phyloP scores from a whole-genome alignment of 176 grass and related monocot genomes.

The Triticum aestivum region DNA sequence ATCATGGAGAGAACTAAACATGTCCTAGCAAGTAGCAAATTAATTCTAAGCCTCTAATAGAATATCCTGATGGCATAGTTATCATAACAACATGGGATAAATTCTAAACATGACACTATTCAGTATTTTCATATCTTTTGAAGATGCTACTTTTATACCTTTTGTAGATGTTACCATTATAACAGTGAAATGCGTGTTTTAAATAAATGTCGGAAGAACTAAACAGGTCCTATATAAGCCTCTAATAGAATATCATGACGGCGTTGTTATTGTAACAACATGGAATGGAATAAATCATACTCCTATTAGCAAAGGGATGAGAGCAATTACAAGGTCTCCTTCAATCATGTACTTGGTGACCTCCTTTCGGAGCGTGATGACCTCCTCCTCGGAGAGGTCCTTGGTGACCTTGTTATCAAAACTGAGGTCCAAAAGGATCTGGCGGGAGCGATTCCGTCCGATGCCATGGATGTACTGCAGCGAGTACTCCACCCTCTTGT shows the following conservation, averaged over 20 bases:
- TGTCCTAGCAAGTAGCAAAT: no score
- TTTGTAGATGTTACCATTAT: not conserved
- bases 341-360: constrained; percentile 94
- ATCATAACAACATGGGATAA: not conserved
- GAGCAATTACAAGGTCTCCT: constrained; percentile 75
- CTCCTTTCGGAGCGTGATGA: constrained; percentile 83
- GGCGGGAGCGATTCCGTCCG: constrained; percentile 59
- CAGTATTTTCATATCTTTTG: constrained; percentile 4
- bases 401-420: constrained; percentile 82
- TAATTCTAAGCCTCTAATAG: not conserved
- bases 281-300: not conserved
- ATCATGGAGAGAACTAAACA: no score
- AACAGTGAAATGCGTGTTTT: not conserved
- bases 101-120: not conserved
- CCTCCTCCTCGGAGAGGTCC: constrained; percentile 83
- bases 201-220: not conserved
- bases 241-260: not conserved
- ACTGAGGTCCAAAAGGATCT: constrained; percentile 76
- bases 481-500: constrained; percentile 88
- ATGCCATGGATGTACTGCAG: constrained; percentile 94
- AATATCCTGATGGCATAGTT: not conserved
- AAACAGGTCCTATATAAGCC: not conserved
- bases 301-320: not conserved
- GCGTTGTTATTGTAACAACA: not conserved
- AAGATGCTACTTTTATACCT: not conserved